These are phyloP conservation scores for Lentinula aciculospora DNA, from an alignment of 768 basidiomycete genomes.

Conservation along the genomic window DNA sequence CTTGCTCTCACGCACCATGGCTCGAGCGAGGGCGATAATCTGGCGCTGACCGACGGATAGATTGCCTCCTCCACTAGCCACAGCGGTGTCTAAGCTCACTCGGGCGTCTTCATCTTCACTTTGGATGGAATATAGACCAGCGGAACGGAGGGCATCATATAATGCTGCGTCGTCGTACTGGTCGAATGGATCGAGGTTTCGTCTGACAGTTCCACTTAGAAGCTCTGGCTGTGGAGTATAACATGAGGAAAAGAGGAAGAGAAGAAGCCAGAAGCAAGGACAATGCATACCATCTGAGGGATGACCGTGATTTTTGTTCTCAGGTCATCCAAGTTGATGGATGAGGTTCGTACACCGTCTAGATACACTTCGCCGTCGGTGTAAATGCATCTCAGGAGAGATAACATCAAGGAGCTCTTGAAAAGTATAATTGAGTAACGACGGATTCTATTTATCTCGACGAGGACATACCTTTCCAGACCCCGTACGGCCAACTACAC, in stretches of 20 bases:
- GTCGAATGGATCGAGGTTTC: conserved; percentile 67
- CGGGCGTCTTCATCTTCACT: conserved; percentile 25
- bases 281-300: conserved; percentile 21
- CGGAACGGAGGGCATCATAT: conserved; percentile 49
- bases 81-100: conserved; percentile 44
- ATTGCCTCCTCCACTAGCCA: conserved; percentile 65
- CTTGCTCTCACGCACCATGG: conserved; percentile 35
- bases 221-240: conserved; percentile 21
- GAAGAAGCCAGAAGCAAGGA: not conserved
- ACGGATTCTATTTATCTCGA: not conserved
- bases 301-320: conserved; percentile 42
- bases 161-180: conserved; percentile 65
- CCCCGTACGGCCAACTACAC: conserved; percentile 52
- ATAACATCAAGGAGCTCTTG: conserved; percentile 38
- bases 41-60: conserved; percentile 61
- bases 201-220: conserved; percentile 58
- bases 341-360: conserved; percentile 33
- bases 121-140: conserved; percentile 44
- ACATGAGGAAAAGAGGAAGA: not conserved
- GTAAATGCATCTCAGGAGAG: conserved; percentile 43
- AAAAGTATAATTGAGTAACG: not conserved
- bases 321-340: conserved; percentile 40
- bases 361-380: conserved; percentile 41
- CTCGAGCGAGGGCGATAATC: conserved; percentile 66
- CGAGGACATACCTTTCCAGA: conserved; percentile 43